A percentile compares a stretch with the other conserved stretches of the same genome.
Conservation (phyloP, 148 eudicot genomes). For the Rheum nobile region DNA sequence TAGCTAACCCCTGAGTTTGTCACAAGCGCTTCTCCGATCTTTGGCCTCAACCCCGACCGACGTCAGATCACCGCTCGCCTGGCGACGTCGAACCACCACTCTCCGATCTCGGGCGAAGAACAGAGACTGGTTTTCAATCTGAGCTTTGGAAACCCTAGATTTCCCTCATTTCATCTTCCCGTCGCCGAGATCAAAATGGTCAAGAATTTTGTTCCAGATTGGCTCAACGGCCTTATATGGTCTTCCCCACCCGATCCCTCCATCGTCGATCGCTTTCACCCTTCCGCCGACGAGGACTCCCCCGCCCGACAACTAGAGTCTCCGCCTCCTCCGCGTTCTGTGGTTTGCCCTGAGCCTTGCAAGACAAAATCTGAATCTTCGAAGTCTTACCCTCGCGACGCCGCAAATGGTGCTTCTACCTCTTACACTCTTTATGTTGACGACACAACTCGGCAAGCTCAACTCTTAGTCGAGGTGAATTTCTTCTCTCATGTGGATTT, state of each 20-base stretch:
- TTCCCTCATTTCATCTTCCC: background rate
- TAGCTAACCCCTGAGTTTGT: too few species aligned
- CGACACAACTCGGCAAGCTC: conserved; percentile 64
- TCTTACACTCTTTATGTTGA: conserved; percentile 26
- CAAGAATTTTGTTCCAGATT: conserved; percentile 66
- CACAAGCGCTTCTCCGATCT: too few species aligned
- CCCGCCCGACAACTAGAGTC: conserved; percentile 11
- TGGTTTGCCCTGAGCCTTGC: conserved; percentile 23
- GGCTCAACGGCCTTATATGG: conserved; percentile 92
- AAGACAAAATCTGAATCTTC: conserved; percentile 3
- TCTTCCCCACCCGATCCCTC: conserved; percentile 28
- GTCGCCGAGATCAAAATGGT: conserved; percentile 24
- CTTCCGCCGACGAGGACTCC: conserved; percentile 8
- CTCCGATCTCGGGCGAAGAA: too few species aligned
- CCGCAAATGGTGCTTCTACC: conserved; percentile 26
- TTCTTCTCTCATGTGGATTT: too few species aligned
- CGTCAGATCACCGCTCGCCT: too few species aligned
- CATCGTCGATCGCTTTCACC: conserved; percentile 9
- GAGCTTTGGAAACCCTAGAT: conserved; percentile 18
- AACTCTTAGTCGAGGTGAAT: too few species aligned
- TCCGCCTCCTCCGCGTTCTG: conserved; percentile 20
- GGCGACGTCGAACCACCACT: too few species aligned
- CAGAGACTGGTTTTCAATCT: background rate
- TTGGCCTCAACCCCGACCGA: too few species aligned
- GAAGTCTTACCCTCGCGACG: conserved; percentile 4